phyloP scores from a whole-genome alignment of 352 stramenopile genomes.

The Phytopythium chamaehyphon region DNA sequence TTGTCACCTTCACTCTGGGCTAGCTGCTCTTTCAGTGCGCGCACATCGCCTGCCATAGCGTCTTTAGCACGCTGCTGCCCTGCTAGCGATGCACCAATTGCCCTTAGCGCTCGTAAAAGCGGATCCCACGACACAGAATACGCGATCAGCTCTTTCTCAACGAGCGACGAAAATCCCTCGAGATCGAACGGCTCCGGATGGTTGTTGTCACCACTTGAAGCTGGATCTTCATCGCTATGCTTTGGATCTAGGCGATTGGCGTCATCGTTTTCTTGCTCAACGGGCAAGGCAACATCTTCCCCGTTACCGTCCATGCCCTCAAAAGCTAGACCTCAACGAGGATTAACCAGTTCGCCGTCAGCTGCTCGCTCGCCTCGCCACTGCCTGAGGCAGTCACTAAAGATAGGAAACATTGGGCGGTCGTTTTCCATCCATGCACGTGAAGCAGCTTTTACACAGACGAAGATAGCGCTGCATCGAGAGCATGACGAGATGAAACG shows the following conservation, averaged over 20 bases:
- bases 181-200: conserved; percentile 29
- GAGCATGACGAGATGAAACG: too few relatives aligned
- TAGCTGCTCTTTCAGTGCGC: conserved; percentile 36
- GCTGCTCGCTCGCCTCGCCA: too few relatives aligned
- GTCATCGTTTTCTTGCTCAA: conserved; percentile 6
- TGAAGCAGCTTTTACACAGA: too few relatives aligned
- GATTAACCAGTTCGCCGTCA: too few relatives aligned
- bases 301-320: conserved; percentile 4
- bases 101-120: conserved; percentile 56
- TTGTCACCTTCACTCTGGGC: conserved; percentile 48
- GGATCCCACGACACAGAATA: conserved; percentile 76
- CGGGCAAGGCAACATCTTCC: background rate
- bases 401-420: too few relatives aligned
- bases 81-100: conserved; percentile 46
- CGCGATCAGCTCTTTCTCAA: conserved; percentile 64
- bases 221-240: conserved; percentile 7
- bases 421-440: too few relatives aligned
- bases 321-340: too few relatives aligned
- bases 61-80: conserved; percentile 52
- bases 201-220: conserved; percentile 9
- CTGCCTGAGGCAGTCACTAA: too few relatives aligned
- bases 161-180: conserved; percentile 48
- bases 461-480: too few relatives aligned
- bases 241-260: conserved; percentile 1
- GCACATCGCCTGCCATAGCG: conserved; percentile 48